A percentile compares a stretch with the other conserved stretches of the same genome.
Evolutionary conservation across 2,329 filamentous ascomycete genomes (phyloP).

Genomic region (Penicillium brasilianum): DNA sequence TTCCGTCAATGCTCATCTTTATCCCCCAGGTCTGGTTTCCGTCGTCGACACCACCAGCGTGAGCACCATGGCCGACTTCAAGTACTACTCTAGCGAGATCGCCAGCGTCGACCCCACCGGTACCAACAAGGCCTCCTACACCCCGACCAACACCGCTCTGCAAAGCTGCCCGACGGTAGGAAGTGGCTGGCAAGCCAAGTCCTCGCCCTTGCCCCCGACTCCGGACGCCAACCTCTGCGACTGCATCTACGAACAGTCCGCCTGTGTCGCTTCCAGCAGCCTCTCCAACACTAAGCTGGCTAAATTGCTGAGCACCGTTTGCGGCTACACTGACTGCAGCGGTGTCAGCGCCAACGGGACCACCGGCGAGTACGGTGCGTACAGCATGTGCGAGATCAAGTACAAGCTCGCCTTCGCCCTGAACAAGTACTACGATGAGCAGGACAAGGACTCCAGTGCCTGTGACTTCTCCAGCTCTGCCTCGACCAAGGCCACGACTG

Average conservation of each 20-base stretch:
- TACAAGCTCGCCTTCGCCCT: slow-evolving; percentile 52
- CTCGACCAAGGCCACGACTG: slow-evolving; percentile 41
- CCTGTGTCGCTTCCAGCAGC: slow-evolving; percentile 66
- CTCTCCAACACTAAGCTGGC: slow-evolving; percentile 29
- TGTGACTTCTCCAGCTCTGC: slow-evolving; percentile 52
- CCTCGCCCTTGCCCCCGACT: slow-evolving; percentile 71
- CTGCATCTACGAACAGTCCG: slow-evolving; percentile 78
- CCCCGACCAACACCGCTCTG: slow-evolving; percentile 68
- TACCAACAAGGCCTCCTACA: slow-evolving; percentile 71
- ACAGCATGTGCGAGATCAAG: slow-evolving; percentile 51
- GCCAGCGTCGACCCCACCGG: slow-evolving; percentile 68
- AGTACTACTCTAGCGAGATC: slow-evolving; percentile 70
- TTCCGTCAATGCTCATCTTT: neutral
- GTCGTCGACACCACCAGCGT: slow-evolving; percentile 66
- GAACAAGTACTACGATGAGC: slow-evolving; percentile 51
- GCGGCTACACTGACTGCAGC: slow-evolving; percentile 46
- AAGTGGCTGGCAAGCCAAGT: slow-evolving; percentile 69
- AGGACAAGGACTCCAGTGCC: slow-evolving; percentile 43
- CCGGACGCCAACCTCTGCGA: slow-evolving; percentile 77
- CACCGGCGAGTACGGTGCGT: slow-evolving; percentile 51
- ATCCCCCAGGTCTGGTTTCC: slow-evolving; percentile 63
- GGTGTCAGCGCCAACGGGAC: slow-evolving; percentile 48
- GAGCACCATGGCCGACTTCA: slow-evolving; percentile 73
- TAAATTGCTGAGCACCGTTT: slow-evolving; percentile 65
- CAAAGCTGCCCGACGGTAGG: slow-evolving; percentile 70